Conservation (phyloP, 2,329 filamentous ascomycete genomes). For the Beauveria sp. region DNA sequence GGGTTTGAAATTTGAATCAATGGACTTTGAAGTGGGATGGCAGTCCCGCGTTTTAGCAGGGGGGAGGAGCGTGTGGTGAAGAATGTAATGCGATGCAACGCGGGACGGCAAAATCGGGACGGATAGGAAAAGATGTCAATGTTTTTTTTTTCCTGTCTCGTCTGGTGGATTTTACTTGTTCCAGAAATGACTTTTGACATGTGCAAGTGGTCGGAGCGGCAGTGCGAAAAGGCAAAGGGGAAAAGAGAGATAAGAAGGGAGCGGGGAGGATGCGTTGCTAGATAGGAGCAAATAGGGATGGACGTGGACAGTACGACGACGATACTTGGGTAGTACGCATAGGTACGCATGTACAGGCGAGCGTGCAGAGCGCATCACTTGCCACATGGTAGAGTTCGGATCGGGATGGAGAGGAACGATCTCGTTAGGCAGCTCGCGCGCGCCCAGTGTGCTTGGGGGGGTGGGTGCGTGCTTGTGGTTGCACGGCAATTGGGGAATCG, state of each 20-base stretch:
- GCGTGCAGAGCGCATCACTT: not conserved
- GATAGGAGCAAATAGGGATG: slow-evolving; percentile 8
- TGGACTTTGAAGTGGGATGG: not conserved
- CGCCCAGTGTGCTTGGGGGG: not conserved
- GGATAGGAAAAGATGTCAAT: not conserved
- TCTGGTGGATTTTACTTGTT: not conserved
- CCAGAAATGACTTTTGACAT: not conserved
- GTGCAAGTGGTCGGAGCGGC: slow-evolving; percentile 3
- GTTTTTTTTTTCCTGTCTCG: not conserved
- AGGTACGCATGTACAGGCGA: not conserved
- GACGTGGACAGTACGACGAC: too few species aligned
- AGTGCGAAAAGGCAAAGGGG: not conserved
- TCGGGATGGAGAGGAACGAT: slow-evolving; percentile 10
- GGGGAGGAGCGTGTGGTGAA: not conserved
- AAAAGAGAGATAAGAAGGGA: not conserved
- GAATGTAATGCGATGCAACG: slow-evolving; percentile 1
- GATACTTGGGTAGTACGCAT: not conserved
- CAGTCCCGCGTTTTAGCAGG: not conserved
- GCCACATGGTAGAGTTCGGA: slow-evolving; percentile 4
- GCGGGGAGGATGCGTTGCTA: not conserved
- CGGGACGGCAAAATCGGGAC: not conserved
- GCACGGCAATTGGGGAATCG: not conserved
- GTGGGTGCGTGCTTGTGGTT: not conserved
- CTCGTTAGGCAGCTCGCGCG: slow-evolving; percentile 2
- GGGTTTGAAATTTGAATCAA: not conserved